Conservation (phyloP, 169 alveolate species). For the Eimeria tenella region DNA sequence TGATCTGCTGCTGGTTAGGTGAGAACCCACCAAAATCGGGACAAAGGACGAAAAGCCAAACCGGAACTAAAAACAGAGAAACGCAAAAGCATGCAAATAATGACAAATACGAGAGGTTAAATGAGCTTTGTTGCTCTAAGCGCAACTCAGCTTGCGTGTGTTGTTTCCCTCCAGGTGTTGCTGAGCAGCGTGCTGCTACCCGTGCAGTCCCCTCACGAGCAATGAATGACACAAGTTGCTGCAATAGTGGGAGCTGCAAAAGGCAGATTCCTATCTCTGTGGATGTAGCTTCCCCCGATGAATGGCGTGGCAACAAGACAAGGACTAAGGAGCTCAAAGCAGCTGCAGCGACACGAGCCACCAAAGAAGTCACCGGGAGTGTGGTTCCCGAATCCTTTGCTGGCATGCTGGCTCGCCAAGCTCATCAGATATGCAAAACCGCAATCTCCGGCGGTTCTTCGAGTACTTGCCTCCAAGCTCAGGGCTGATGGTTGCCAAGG, state of each 20-base stretch:
- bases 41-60: conserved; percentile 21
- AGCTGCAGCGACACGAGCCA: conserved; percentile 42
- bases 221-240: conserved; percentile 27
- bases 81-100: conserved; percentile 39
- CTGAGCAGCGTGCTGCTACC: conserved; percentile 30
- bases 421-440: too few species aligned
- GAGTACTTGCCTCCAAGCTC: too few species aligned
- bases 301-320: conserved; percentile 8
- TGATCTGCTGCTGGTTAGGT: not conserved
- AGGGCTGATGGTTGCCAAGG: too few species aligned
- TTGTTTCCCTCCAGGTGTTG: not conserved
- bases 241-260: conserved; percentile 37
- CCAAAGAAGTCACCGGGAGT: not conserved
- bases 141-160: not conserved
- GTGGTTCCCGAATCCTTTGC: not conserved
- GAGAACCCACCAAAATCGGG: not conserved
- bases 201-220: conserved; percentile 59
- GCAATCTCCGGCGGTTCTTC: too few species aligned
- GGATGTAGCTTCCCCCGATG: not conserved
- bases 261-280: conserved; percentile 21
- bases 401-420: not conserved
- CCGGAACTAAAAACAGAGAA: conserved; percentile 15
- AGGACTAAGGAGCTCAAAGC: not conserved
- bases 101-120: conserved; percentile 18
- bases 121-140: conserved; percentile 26